Percentiles rank a stretch among this genome's conserved stretches.
Conservation (phyloP, 179 eudicot genomes). For the Actinidia arguta region DNA sequence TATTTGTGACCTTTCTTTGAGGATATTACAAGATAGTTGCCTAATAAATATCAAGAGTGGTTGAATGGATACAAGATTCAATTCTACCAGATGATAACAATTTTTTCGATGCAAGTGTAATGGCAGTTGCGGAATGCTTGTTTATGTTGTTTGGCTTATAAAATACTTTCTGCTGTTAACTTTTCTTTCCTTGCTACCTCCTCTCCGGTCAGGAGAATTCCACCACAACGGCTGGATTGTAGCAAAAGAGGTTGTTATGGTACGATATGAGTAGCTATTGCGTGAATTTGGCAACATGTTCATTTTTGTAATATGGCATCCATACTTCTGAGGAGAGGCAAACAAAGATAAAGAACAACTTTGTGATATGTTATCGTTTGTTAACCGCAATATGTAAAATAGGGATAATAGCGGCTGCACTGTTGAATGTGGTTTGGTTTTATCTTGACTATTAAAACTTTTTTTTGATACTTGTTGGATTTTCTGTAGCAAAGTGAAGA, state of each 20-base stretch:
- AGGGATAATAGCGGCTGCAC: not conserved
- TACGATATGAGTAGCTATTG: constrained; percentile 37
- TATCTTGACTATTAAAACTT: not conserved
- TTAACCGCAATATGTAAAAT: not conserved
- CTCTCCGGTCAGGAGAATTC: constrained; percentile 25
- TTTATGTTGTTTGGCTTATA: not conserved
- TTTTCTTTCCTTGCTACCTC: constrained; percentile 38
- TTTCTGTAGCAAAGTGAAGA: too few species aligned
- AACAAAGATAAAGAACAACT: not conserved
- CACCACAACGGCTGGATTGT: constrained; percentile 57
- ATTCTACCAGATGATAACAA: not conserved
- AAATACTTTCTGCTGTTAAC: not conserved
- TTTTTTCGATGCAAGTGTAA: not conserved
- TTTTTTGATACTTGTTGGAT: too few species aligned
- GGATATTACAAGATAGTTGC: too few species aligned
- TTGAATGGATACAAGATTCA: not conserved
- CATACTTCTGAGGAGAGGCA: not conserved
- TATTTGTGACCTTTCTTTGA: too few species aligned
- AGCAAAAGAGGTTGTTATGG: constrained; percentile 65
- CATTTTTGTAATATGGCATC: too few species aligned
- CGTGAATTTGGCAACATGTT: too few species aligned
- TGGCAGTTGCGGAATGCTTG: not conserved
- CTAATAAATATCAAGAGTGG: too few species aligned
- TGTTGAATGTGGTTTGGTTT: not conserved
- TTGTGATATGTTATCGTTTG: not conserved